Evolutionary conservation across 108 stramenopile species (phyloP).

Genomic region (Stephanodiscus minutulus): DNA sequence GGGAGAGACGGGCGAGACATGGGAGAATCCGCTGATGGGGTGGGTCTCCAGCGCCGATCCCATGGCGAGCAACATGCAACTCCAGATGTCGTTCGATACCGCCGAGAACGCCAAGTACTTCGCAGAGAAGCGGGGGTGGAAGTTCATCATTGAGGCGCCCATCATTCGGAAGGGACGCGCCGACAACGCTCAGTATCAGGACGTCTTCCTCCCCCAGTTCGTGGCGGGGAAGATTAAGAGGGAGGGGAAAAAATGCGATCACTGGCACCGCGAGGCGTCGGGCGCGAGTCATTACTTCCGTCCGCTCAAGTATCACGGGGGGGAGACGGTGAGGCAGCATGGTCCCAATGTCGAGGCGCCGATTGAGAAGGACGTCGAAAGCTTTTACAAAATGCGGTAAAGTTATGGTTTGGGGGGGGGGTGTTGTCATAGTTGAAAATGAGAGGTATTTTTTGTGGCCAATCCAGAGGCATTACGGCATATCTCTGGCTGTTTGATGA

Average conservation of each 20-base stretch:
- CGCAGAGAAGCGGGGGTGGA: conserved; percentile 93
- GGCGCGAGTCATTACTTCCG: conserved; percentile 85
- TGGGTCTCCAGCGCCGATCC: conserved; percentile 94
- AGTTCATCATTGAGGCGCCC: conserved; percentile 77
- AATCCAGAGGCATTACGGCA: too few relatives aligned
- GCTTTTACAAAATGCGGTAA: conserved; percentile 84
- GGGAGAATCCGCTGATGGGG: conserved; percentile 96
- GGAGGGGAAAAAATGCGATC: conserved; percentile 71
- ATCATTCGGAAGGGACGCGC: conserved; percentile 63
- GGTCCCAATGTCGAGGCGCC: conserved; percentile 68
- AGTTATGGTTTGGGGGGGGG: background rate
- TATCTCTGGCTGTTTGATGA: too few relatives aligned
- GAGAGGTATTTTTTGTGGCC: background rate
- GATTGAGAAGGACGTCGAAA: conserved; percentile 57
- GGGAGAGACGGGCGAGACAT: conserved; percentile 70
- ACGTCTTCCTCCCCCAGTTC: conserved; percentile 85
- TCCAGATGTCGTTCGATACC: conserved; percentile 79
- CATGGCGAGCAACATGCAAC: conserved; percentile 71
- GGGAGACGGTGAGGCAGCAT: conserved; percentile 78
- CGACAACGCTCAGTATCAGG: conserved; percentile 83
- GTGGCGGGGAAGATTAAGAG: conserved; percentile 64
- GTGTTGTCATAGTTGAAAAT: background rate
- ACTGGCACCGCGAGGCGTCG: conserved; percentile 69
- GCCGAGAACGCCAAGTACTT: conserved; percentile 92
- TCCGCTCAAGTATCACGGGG: conserved; percentile 88